These are phyloP conservation scores for Drosera spatulata DNA, from an alignment of 179 eudicot species.

Conservation along the genomic window DNA sequence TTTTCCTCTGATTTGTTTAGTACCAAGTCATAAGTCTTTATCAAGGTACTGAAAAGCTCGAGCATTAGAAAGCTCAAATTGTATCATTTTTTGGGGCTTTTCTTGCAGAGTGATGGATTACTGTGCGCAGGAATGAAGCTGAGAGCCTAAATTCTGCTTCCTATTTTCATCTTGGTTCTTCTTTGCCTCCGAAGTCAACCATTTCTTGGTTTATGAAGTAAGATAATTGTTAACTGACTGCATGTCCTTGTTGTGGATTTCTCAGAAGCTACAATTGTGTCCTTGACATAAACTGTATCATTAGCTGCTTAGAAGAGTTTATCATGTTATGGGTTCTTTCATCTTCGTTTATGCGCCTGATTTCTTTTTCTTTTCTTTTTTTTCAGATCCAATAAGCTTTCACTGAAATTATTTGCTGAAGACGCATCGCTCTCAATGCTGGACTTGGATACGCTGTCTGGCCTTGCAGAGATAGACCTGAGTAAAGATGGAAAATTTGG, in stretches of 20 bases:
- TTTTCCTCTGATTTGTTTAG: constrained; percentile 44
- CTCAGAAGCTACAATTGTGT: neutral
- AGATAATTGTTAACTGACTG: constrained; percentile 7
- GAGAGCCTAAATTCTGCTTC: constrained; percentile 28
- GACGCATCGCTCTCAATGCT: constrained; percentile 41
- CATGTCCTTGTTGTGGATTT: too few species aligned
- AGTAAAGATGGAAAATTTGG: constrained; percentile 37
- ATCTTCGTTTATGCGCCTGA: neutral
- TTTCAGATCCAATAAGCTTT: constrained; percentile 61
- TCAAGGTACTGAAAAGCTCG: constrained; percentile 34
- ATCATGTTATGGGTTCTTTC: too few species aligned
- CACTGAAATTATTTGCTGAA: constrained; percentile 51
- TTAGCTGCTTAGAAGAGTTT: too few species aligned
- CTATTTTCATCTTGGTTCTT: constrained; percentile 54
- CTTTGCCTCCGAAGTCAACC: constrained; percentile 63
- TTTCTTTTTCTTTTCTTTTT: neutral
- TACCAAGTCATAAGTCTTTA: constrained; percentile 49
- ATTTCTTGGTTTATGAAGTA: constrained; percentile 94
- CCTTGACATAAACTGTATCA: neutral
- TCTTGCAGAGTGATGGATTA: constrained; percentile 3
- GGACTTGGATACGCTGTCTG: constrained; percentile 90
- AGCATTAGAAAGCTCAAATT: constrained; percentile 4
- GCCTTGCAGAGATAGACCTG: constrained; percentile 77
- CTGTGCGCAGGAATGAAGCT: constrained; percentile 53
- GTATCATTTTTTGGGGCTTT: constrained; percentile 5